phyloP scores from a whole-genome alignment of 352 stramenopile genomes.

The Vaucheria bursata region DNA sequence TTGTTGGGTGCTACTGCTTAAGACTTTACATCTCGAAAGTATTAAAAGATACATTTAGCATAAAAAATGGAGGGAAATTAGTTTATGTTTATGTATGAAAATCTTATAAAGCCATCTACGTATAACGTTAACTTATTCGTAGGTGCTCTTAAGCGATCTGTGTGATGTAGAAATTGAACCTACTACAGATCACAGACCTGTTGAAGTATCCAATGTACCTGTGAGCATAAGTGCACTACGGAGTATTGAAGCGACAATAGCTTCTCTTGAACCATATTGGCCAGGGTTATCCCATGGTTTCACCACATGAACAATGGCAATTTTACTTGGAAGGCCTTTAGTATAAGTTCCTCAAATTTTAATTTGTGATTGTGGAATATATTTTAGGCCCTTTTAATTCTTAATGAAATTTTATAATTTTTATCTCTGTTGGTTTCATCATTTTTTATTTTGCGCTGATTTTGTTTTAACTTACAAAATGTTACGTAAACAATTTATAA shows the following conservation, averaged over 20 bases:
- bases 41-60: background rate
- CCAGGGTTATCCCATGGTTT: too few relatives aligned
- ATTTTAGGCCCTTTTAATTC: too few relatives aligned
- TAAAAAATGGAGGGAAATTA: background rate
- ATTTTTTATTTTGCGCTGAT: too few relatives aligned
- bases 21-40: background rate
- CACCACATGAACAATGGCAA: too few relatives aligned
- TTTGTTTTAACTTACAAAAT: too few relatives aligned
- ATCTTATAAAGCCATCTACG: background rate
- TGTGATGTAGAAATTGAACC: background rate
- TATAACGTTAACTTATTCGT: background rate
- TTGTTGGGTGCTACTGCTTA: too few relatives aligned
- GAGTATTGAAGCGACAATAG: background rate
- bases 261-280: background rate
- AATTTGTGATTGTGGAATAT: too few relatives aligned
- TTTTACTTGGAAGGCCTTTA: too few relatives aligned
- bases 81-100: background rate
- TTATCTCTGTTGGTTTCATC: too few relatives aligned
- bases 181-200: background rate
- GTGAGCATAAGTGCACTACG: background rate
- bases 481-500: too few relatives aligned
- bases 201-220: background rate
- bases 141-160: background rate
- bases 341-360: too few relatives aligned
- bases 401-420: too few relatives aligned